phyloP scores from a whole-genome alignment of 208 protist species.

The Trypanosomatidae sp. region DNA sequence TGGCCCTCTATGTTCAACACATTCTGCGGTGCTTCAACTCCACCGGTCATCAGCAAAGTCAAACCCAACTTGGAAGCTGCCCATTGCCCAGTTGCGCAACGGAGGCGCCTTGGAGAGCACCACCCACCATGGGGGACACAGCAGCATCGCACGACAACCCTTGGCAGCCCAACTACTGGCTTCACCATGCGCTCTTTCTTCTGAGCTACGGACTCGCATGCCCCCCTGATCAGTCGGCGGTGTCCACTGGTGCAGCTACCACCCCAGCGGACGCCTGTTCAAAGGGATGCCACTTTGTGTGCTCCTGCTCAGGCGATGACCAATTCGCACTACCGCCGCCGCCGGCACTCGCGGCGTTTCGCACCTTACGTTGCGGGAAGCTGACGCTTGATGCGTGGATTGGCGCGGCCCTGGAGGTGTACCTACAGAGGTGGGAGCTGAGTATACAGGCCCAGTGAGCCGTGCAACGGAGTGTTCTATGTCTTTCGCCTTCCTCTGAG shows the following conservation, averaged over 20 bases:
- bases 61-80: background rate
- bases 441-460: background rate
- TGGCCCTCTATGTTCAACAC: slow-evolving; percentile 31
- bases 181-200: slow-evolving; percentile 55
- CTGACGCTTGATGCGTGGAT: slow-evolving; percentile 24
- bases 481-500: background rate
- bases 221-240: background rate
- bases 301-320: background rate
- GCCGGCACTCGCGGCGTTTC: slow-evolving; percentile 19
- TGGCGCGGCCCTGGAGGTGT: slow-evolving; percentile 22
- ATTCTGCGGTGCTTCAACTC: slow-evolving; percentile 2
- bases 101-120: background rate
- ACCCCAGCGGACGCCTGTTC: background rate
- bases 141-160: background rate
- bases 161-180: slow-evolving; percentile 20
- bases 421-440: slow-evolving; percentile 29
- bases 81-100: background rate
- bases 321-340: background rate
- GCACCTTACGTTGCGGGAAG: slow-evolving; percentile 12
- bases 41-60: no score
- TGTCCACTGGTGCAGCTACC: background rate
- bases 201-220: slow-evolving; percentile 26
- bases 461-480: background rate
- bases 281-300: background rate
- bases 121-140: background rate